Percentiles rank a stretch among this genome's conserved stretches.
These are phyloP conservation scores for Singerocomus rubriflavus DNA, from an alignment of 1,284 basidiomycete genomes.

Conservation along the genomic window DNA sequence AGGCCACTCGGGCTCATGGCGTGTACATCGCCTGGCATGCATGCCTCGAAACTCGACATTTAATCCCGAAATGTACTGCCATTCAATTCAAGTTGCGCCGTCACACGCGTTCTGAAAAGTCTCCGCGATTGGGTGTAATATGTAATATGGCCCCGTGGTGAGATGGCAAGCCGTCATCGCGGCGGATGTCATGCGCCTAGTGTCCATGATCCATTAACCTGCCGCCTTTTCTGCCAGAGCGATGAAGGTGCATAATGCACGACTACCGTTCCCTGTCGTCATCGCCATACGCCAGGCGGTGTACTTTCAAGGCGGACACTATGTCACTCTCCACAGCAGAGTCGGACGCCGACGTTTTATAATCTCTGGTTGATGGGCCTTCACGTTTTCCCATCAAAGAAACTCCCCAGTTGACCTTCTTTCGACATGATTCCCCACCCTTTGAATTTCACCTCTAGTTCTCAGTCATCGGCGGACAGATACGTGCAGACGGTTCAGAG, in stretches of 20 bases:
- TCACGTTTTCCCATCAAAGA: conserved; percentile 24
- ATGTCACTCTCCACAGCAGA: conserved; percentile 17
- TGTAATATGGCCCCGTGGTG: conserved; percentile 29
- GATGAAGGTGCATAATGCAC: conserved; percentile 24
- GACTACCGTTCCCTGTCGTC: conserved; percentile 22
- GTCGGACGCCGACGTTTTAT: conserved; percentile 21
- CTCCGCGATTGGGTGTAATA: conserved; percentile 27
- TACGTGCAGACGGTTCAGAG: conserved; percentile 10
- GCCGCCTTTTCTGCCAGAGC: conserved; percentile 24
- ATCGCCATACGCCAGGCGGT: conserved; percentile 26
- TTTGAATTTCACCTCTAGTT: conserved; percentile 7
- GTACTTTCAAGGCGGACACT: conserved; percentile 20
- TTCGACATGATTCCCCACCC: conserved; percentile 19
- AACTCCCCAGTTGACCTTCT: conserved; percentile 16
- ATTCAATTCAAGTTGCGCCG: conserved; percentile 21
- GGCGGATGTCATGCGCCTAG: conserved; percentile 18
- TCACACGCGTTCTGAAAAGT: conserved; percentile 21
- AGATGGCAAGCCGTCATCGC: conserved; percentile 21
- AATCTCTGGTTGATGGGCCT: conserved; percentile 12
- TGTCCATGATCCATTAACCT: conserved; percentile 21
- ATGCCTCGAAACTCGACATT: conserved; percentile 18
- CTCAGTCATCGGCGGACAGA: conserved; percentile 4
- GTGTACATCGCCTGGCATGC: conserved; percentile 26
- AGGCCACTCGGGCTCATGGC: conserved; percentile 15
- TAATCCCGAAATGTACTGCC: conserved; percentile 19